A percentile compares a stretch with the other conserved stretches of the same genome.
Conservation (phyloP, 495 filamentous ascomycete species). For the Aspergillus nanangensis region DNA sequence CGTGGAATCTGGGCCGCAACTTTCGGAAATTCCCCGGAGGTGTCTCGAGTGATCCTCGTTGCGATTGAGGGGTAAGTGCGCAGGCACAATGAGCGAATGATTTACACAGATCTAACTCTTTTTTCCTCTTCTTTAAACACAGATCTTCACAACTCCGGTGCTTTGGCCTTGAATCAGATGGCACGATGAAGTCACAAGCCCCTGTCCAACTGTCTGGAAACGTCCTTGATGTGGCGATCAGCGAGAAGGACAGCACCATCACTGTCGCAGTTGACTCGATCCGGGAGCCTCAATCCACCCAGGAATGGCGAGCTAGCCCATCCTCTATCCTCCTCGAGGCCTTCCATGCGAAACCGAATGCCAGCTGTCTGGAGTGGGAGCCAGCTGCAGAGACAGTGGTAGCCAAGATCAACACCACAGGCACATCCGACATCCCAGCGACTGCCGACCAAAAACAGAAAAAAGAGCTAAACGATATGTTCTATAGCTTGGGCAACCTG, state of each 20-base stretch:
- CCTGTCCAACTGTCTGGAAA: conserved; percentile 54
- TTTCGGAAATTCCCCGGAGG: conserved; percentile 8
- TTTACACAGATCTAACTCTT: conserved; percentile 1
- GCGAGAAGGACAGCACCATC: conserved; percentile 33
- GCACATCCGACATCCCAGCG: conserved; percentile 27
- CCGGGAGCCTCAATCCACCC: conserved; percentile 36
- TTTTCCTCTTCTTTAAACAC: no score
- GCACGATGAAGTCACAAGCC: conserved; percentile 37
- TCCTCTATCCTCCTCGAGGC: conserved; percentile 21
- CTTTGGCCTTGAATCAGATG: conserved; percentile 43
- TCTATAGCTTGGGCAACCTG: conserved; percentile 70
- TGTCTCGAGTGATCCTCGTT: conserved; percentile 46
- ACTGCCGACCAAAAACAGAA: conserved; percentile 28
- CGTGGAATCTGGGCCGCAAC: conserved; percentile 36
- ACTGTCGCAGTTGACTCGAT: conserved; percentile 54
- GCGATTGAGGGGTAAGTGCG: conserved; percentile 62
- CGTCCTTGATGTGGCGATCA: conserved; percentile 50
- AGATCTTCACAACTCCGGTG: conserved; percentile 60
- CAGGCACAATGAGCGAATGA: not conserved
- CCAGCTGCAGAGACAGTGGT: conserved; percentile 17
- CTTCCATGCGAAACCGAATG: conserved; percentile 17
- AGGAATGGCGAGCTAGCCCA: conserved; percentile 24
- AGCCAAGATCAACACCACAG: conserved; percentile 26
- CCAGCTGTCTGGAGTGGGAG: conserved; percentile 19
- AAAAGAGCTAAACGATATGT: conserved; percentile 38